Evolutionary conservation across 208 protist genomes (phyloP), one percentile per base, ranked within the genome.

Genomic region (Leishmania aethiopica): DNA sequence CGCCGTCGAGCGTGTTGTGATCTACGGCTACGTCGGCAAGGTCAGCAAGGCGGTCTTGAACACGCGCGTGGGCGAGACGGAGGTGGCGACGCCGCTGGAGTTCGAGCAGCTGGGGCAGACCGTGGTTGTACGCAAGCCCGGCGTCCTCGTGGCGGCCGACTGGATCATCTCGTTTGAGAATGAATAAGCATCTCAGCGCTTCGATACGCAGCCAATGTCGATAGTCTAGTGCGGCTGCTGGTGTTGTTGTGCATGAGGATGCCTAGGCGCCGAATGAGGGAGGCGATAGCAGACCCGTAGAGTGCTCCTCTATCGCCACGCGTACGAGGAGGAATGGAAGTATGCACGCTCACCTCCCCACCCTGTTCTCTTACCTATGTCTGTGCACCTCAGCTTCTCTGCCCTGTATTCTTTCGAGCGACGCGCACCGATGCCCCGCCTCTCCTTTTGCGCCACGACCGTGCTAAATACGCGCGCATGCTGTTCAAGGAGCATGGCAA

Each of bases 121-220:
- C 11, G 88, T 96, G 53, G 85, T 93, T 51, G 84, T 97, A 57
- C 88, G 91, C 19, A 93, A 93, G 64, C 90, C 92, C 8, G 82
- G 88, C 57, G 69, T 94, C 35, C 85, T 55, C 6, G 85, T 96
- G 7, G 64, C 71, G n/a, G 71, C 86, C 15, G 88, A 95, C 78
- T 97, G 92, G 92, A 77, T 60, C 35, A 91, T 97, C 42, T 42
- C 80, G 15, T 84, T 97, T 67, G 83, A 92, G 55, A 88, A 77
- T 60, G 81, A 91, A 62, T 62, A 77, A 17, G 8, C 28, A 2
- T 37, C 13, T 32, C 45, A 10, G 19, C 11, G 28, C 5, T 74
- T 49, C 3, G 22, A 25, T 53, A 40, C 32, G 13, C n/a, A 25
- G 70, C 28, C 11, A 55, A 32, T 3, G 45, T 32, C 10, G 6